phyloP scores from a whole-genome alignment of 805 yeast genomes.

The Sugiyamaella marilandica region DNA sequence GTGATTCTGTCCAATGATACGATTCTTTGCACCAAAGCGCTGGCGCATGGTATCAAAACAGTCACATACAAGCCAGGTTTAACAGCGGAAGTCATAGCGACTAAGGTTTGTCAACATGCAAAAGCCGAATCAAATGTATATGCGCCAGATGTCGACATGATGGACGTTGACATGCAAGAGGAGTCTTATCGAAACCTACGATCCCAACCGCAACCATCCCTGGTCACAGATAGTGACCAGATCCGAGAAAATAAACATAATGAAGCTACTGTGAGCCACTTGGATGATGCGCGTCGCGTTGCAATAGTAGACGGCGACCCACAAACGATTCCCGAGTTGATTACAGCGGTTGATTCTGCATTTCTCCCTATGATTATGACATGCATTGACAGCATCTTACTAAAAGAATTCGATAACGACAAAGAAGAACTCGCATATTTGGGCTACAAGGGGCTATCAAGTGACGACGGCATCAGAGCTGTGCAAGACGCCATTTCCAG shows the following conservation, averaged over 20 bases:
- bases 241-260: too few species aligned
- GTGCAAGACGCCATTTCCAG: slow-evolving; percentile 41
- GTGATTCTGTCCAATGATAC: slow-evolving; percentile 78
- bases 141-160: slow-evolving; percentile 12
- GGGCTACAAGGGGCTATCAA: slow-evolving; percentile 39
- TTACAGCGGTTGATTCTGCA: slow-evolving; percentile 16
- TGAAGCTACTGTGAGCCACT: too few species aligned
- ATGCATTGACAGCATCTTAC: slow-evolving; percentile 49
- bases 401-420: slow-evolving; percentile 43
- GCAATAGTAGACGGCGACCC: too few species aligned
- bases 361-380: slow-evolving; percentile 30
- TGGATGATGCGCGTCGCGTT: too few species aligned
- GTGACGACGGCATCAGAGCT: slow-evolving; percentile 35
- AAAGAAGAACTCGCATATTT: slow-evolving; percentile 43
- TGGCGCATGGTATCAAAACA: slow-evolving; percentile 54
- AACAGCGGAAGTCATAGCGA: slow-evolving; percentile 46
- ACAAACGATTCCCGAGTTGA: neutral
- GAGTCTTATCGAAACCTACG: neutral
- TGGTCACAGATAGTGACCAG: too few species aligned
- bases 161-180: neutral
- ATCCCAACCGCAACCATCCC: too few species aligned
- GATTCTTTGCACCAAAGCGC: slow-evolving; percentile 74
- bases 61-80: slow-evolving; percentile 45
- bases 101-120: slow-evolving; percentile 38
- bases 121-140: slow-evolving; percentile 11